Evolutionary conservation across 169 alveolate species (phyloP), one percentile per base, ranked within the genome.

Genomic region (Ichthyophthirius multifiliis): DNA sequence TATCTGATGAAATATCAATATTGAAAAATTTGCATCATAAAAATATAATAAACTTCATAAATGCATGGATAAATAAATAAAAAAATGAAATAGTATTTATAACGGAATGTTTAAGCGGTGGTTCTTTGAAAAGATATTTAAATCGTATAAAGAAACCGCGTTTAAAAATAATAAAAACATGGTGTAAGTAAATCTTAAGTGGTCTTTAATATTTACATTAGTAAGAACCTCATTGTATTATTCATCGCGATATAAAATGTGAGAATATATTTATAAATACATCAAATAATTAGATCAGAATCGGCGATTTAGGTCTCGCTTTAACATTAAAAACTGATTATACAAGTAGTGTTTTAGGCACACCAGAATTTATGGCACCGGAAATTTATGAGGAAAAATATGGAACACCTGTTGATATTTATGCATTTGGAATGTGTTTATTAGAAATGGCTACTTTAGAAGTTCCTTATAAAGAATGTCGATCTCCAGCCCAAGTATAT

Each of bases 161-260:
- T 74, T 85, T 95, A 76, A 93, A 92, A 84, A 96, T 96, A 15
- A 85, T 95, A 9, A 90, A 94, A 85, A 76, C 82, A 65, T 96
- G 98, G 98, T 92, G 97, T 74, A 83, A 87, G 77, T 92, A 92
- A 86, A 94, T 96, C 73, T 75, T 96, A 73, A 83, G 91, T 85
- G 99, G 99, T 6, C 79, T 96, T 37, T 75, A 83, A 43, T 95
- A 94, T 77, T 80, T 96, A 34, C 99, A 96, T 88, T 91, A 86
- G 46, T 85, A 86, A 43, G 86, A 89, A 15, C 96, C 97, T 12
- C 83, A 78, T 71, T 97, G 97, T 2, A 93, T 96, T 32, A 94
- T 96, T 55, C 99, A 96, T 79, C 77, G 99, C 65, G 99, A 96
- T 82, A 86, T 96, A 39, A 96, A 96, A 86, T 94, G 97, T 81